Conservation (phyloP, 1,284 basidiomycete species). For the Phenoliferia sp. region DNA sequence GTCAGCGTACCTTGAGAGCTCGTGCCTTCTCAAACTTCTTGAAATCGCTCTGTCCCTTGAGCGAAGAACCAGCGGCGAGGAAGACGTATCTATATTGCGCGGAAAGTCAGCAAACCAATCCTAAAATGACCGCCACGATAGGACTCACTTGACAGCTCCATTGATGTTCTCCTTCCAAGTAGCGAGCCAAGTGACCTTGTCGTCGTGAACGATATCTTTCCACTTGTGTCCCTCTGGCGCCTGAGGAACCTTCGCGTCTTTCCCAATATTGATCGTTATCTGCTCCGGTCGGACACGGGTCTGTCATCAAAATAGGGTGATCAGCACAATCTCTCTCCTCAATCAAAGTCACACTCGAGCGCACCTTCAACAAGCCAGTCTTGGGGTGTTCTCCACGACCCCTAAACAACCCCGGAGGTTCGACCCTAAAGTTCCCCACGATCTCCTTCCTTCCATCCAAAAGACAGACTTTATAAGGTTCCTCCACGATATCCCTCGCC, state of each 20-base stretch:
- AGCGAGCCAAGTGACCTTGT: slow-evolving; percentile 94
- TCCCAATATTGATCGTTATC: slow-evolving; percentile 87
- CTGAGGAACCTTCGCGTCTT: slow-evolving; percentile 60
- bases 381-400: slow-evolving; percentile 98
- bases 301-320: slow-evolving; percentile 46
- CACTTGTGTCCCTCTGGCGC: slow-evolving; percentile 39
- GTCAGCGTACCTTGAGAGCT: slow-evolving; percentile 69
- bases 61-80: slow-evolving; percentile 83
- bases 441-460: slow-evolving; percentile 97
- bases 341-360: slow-evolving; percentile 16
- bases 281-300: slow-evolving; percentile 83
- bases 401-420: slow-evolving; percentile 94
- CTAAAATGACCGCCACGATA: neutral
- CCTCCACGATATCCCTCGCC: slow-evolving; percentile 75
- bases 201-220: slow-evolving; percentile 66
- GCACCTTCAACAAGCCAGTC: slow-evolving; percentile 90
- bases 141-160: slow-evolving; percentile 35
- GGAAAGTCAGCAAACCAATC: neutral
- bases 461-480: slow-evolving; percentile 74
- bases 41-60: slow-evolving; percentile 96
- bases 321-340: neutral
- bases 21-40: slow-evolving; percentile 93
- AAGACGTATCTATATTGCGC: slow-evolving; percentile 76
- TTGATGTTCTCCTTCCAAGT: slow-evolving; percentile 76
- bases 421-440: slow-evolving; percentile 95